Conservation (phyloP, 2,329 filamentous ascomycete genomes). For the Alternaria infectoria region DNA sequence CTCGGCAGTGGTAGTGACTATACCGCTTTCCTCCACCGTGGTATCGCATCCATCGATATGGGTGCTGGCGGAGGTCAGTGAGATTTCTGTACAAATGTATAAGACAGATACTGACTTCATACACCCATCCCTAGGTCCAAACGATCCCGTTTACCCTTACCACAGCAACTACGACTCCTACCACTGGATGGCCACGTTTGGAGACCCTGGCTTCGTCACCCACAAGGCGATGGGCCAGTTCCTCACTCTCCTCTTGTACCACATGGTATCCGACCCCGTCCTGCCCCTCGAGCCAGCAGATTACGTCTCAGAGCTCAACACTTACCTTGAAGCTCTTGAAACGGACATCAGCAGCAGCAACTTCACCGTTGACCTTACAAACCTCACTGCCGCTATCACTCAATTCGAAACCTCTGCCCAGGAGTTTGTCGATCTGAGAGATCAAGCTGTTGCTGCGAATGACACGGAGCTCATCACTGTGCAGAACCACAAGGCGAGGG, state of each 20-base stretch:
- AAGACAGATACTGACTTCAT: background rate
- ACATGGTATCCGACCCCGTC: constrained; percentile 48
- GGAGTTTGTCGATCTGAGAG: constrained; percentile 38
- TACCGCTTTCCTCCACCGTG: constrained; percentile 55
- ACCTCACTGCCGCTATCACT: constrained; percentile 45
- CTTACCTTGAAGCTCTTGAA: constrained; percentile 46
- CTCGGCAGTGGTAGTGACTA: constrained; percentile 57
- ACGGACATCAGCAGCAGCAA: constrained; percentile 35
- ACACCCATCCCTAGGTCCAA: constrained; percentile 12
- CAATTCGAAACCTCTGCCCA: constrained; percentile 41
- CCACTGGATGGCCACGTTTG: constrained; percentile 60
- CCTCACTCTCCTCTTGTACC: constrained; percentile 52
- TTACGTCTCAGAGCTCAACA: constrained; percentile 48
- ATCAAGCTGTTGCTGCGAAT: constrained; percentile 34
- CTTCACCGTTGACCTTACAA: constrained; percentile 38
- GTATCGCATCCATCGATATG: constrained; percentile 53
- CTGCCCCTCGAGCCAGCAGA: constrained; percentile 49
- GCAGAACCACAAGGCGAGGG: constrained; percentile 55
- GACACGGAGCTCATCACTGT: constrained; percentile 38
- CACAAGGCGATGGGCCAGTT: constrained; percentile 59
- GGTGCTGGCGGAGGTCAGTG: constrained; percentile 43
- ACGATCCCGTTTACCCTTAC: constrained; percentile 56
- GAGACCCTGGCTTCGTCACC: constrained; percentile 58
- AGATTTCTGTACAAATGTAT: background rate
- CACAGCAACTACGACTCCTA: constrained; percentile 57